These are phyloP conservation scores for Penicillium sp. DNA, from an alignment of 2,329 filamentous ascomycete species.

Conservation along the genomic window DNA sequence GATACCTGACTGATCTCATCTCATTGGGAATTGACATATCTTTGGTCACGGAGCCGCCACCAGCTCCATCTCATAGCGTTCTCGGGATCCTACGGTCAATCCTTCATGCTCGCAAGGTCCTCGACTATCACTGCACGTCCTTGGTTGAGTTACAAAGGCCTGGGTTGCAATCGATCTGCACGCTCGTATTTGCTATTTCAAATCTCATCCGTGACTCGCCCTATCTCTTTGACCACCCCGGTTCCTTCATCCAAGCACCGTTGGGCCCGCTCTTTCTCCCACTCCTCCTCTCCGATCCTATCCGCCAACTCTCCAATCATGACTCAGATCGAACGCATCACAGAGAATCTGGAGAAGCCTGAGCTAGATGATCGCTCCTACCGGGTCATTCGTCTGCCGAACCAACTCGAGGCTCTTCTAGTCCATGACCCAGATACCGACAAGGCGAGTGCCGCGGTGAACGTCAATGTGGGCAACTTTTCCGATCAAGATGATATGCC, in stretches of 20 bases:
- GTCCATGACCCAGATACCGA: conserved; percentile 95
- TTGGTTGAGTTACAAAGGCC: conserved; percentile 30
- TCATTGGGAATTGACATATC: conserved; percentile 11
- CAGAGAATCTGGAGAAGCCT: conserved; percentile 78
- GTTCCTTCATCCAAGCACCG: conserved; percentile 11
- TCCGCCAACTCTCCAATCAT: conserved; percentile 32
- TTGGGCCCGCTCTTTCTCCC: conserved; percentile 26
- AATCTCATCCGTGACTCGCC: conserved; percentile 10
- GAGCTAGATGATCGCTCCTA: conserved; percentile 85
- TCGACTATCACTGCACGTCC: conserved; percentile 30
- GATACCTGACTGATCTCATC: neutral
- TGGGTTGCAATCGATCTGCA: conserved; percentile 26
- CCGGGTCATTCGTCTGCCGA: conserved; percentile 80
- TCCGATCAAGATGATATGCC: conserved; percentile 89
- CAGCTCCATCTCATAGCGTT: conserved; percentile 11
- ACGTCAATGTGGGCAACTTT: conserved; percentile 95
- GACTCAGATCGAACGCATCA: conserved; percentile 53
- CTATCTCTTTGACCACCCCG: conserved; percentile 11
- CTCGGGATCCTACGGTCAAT: conserved; percentile 13
- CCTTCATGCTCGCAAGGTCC: conserved; percentile 45
- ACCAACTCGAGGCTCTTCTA: conserved; percentile 85
- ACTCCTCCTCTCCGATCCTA: conserved; percentile 25
- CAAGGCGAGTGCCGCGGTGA: conserved; percentile 92
- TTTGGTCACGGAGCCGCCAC: conserved; percentile 17
- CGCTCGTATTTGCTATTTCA: conserved; percentile 20